Conservation (phyloP, 805 yeast genomes). For the Saccharomycopsis sp. region DNA sequence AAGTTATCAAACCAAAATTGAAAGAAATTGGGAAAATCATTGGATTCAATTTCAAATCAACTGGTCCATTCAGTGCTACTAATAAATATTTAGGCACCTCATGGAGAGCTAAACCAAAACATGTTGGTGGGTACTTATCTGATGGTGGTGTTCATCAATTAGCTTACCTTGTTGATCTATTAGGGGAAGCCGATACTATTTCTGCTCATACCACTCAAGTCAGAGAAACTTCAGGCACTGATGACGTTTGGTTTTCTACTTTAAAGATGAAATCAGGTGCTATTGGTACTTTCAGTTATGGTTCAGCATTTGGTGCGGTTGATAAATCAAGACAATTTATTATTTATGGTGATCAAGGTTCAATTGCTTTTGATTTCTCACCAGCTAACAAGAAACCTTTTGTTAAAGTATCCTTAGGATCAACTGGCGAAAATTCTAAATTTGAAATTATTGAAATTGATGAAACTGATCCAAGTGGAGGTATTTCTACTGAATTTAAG, state of each 20-base stretch:
- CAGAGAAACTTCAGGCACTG: constrained; percentile 70
- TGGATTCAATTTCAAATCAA: constrained; percentile 64
- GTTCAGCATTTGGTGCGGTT: constrained; percentile 80
- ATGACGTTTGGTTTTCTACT: constrained; percentile 73
- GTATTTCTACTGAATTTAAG: constrained; percentile 48
- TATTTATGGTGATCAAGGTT: constrained; percentile 76
- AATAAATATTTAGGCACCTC: constrained; percentile 61
- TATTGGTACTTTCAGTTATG: constrained; percentile 85
- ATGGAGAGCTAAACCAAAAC: constrained; percentile 90
- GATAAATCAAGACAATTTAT: constrained; percentile 60
- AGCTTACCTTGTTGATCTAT: constrained; percentile 73
- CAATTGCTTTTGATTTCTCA: constrained; percentile 60
- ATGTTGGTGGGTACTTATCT: constrained; percentile 84
- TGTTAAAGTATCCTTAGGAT: constrained; percentile 29
- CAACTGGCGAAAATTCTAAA: constrained; percentile 24
- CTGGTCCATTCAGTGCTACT: constrained; percentile 59
- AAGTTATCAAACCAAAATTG: constrained; percentile 47
- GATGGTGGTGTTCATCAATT: constrained; percentile 98
- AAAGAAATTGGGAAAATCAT: constrained; percentile 65
- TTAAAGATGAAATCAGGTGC: constrained; percentile 49
- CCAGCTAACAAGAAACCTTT: constrained; percentile 37
- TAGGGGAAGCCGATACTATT: constrained; percentile 67
- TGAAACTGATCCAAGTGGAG: constrained; percentile 40
- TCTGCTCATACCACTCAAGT: constrained; percentile 76
- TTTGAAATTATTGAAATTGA: constrained; percentile 26